These are phyloP conservation scores for Calonectria naviculata DNA, from an alignment of 2,329 filamentous ascomycete genomes.

Conservation along the genomic window DNA sequence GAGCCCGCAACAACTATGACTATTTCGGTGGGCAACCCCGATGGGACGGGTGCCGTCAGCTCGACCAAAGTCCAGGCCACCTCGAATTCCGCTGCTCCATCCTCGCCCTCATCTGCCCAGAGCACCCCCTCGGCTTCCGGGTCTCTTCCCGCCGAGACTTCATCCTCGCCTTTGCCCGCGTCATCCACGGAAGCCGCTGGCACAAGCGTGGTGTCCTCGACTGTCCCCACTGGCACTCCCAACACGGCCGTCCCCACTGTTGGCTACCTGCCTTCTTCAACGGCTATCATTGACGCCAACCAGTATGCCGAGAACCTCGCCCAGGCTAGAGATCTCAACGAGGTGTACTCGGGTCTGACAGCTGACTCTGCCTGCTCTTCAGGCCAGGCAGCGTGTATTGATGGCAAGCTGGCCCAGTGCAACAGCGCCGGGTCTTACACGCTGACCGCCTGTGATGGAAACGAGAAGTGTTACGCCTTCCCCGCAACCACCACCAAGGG, in stretches of 20 bases:
- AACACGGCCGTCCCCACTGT: conserved; percentile 56
- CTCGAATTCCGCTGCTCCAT: conserved; percentile 25
- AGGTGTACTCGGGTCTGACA: conserved; percentile 56
- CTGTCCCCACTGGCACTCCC: conserved; percentile 39
- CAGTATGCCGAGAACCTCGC: conserved; percentile 58
- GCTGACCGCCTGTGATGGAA: conserved; percentile 48
- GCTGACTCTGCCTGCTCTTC: conserved; percentile 57
- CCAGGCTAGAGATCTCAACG: conserved; percentile 58
- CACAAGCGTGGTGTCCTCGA: conserved; percentile 15
- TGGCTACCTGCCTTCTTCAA: conserved; percentile 47
- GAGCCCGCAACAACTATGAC: conserved; percentile 22
- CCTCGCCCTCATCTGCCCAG: conserved; percentile 10
- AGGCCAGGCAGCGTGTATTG: conserved; percentile 64
- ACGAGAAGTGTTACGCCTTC: conserved; percentile 61
- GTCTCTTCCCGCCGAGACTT: conserved; percentile 15
- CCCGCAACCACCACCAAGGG: conserved; percentile 62
- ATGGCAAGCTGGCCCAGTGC: conserved; percentile 61
- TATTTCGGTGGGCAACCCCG: conserved; percentile 32
- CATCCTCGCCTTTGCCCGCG: conserved; percentile 9
- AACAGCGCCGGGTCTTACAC: conserved; percentile 52
- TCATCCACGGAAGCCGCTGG: conserved; percentile 27
- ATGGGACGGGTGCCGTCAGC: conserved; percentile 13
- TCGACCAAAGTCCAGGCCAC: conserved; percentile 19
- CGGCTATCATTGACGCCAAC: conserved; percentile 53
- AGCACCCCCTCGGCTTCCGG: background rate